These are phyloP conservation scores for Ophiostoma triangulosporum DNA, from an alignment of 2,329 filamentous ascomycete genomes.

Conservation along the genomic window DNA sequence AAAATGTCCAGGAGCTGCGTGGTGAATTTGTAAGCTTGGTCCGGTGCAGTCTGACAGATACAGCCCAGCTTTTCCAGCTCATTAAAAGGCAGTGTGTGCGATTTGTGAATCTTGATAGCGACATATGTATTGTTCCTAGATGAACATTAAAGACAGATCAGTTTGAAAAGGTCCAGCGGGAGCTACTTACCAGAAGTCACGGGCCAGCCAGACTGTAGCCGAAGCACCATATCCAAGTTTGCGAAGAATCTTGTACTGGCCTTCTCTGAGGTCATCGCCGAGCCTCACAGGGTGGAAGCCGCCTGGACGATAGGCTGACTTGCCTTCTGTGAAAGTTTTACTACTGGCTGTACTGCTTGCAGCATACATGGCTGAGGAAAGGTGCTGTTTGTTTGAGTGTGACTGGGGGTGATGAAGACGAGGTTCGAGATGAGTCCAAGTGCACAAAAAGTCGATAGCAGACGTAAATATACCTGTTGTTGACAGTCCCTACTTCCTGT, in stretches of 20 bases:
- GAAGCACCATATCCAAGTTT: constrained; percentile 19
- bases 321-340: no score
- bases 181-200: constrained; percentile 14
- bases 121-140: background rate
- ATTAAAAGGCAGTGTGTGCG: background rate
- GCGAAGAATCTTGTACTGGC: constrained; percentile 18
- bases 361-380: no score
- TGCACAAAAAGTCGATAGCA: no score
- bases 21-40: background rate
- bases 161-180: no score
- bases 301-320: constrained; percentile 13
- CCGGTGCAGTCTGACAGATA: background rate
- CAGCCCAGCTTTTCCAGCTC: background rate
- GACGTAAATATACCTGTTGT: no score
- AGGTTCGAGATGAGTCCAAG: no score
- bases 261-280: constrained; percentile 17
- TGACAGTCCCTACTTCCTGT: no score
- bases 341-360: no score
- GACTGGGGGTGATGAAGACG: no score
- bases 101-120: background rate
- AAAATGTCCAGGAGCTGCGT: constrained; percentile 2
- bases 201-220: constrained; percentile 19
- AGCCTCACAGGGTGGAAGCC: constrained; percentile 19
- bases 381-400: no score
- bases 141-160: no score